These are phyloP conservation scores for Guyanaporus albipodus DNA, from an alignment of 768 basidiomycete genomes.

Conservation along the genomic window DNA sequence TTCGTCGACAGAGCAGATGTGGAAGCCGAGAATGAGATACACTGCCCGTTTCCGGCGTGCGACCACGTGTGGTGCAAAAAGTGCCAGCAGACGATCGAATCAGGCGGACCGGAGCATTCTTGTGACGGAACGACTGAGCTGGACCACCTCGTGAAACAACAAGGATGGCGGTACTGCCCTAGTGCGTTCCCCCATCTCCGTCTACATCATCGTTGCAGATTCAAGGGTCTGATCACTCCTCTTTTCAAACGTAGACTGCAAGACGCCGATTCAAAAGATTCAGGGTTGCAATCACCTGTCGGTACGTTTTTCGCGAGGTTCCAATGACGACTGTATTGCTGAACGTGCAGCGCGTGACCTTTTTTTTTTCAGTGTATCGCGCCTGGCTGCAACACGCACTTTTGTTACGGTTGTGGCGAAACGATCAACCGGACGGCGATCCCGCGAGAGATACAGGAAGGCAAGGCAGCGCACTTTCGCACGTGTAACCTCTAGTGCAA, in stretches of 20 bases:
- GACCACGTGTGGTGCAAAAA: conserved; percentile 55
- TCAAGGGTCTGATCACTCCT: not conserved
- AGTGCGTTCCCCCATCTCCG: conserved; percentile 41
- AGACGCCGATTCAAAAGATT: conserved; percentile 48
- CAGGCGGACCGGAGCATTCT: conserved; percentile 42
- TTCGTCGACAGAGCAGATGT: conserved; percentile 51
- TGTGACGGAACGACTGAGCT: conserved; percentile 58
- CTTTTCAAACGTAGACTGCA: conserved; percentile 33
- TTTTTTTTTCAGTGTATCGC: conserved; percentile 50
- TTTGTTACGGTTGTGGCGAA: conserved; percentile 49
- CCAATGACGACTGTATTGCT: too few species aligned
- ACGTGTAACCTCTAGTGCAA: conserved; percentile 25
- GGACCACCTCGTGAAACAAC: conserved; percentile 43
- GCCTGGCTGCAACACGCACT: conserved; percentile 56
- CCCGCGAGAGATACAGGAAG: conserved; percentile 29
- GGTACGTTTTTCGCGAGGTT: conserved; percentile 31
- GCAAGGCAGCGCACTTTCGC: conserved; percentile 32
- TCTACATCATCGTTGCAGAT: too few species aligned
- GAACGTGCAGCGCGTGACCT: too few species aligned
- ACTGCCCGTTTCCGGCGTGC: conserved; percentile 49
- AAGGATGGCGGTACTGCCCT: conserved; percentile 64
- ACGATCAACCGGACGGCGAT: conserved; percentile 41
- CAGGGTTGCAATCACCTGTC: conserved; percentile 59
- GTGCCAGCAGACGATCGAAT: conserved; percentile 43
- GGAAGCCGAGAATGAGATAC: conserved; percentile 36